Conservation (phyloP, 2,329 filamentous ascomycete species). For the Graphilbum ipis-grandicollis region DNA sequence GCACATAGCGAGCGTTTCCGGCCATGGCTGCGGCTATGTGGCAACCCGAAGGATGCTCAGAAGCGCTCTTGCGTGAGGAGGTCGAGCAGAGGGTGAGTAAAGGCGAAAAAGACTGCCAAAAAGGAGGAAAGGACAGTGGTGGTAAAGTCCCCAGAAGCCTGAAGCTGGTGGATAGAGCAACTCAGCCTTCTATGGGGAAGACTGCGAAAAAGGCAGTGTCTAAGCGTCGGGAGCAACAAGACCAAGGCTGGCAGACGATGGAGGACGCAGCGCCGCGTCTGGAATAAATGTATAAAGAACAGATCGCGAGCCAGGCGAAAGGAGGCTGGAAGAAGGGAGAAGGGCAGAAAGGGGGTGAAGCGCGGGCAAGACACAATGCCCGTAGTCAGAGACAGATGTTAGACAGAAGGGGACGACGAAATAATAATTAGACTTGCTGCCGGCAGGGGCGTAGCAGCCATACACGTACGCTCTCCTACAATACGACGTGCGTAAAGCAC, state of each 20-base stretch:
- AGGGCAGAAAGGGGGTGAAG: no score
- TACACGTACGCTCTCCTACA: no score
- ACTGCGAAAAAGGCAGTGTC: no score
- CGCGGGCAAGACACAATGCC: neutral
- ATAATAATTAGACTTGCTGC: neutral
- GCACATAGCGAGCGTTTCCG: slow-evolving; percentile 56
- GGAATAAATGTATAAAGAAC: neutral
- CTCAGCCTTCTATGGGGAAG: no score
- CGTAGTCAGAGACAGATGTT: neutral
- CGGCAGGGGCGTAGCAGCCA: neutral
- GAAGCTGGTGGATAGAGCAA: no score
- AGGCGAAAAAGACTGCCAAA: no score
- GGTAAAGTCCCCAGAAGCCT: no score
- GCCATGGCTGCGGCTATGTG: slow-evolving; percentile 23
- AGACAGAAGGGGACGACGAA: no score
- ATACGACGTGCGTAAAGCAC: no score
- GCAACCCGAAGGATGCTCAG: slow-evolving; percentile 2
- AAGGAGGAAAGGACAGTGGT: neutral
- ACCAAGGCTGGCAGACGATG: no score
- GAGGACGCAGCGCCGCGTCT: no score
- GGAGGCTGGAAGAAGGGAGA: neutral
- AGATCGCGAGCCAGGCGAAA: neutral
- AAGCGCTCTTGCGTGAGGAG: neutral
- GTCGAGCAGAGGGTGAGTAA: no score
- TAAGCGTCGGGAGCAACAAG: neutral